Evolutionary conservation across 352 stramenopile species (phyloP), one percentile per base, ranked within the genome.

Genomic region (Pythium brassicae): DNA sequence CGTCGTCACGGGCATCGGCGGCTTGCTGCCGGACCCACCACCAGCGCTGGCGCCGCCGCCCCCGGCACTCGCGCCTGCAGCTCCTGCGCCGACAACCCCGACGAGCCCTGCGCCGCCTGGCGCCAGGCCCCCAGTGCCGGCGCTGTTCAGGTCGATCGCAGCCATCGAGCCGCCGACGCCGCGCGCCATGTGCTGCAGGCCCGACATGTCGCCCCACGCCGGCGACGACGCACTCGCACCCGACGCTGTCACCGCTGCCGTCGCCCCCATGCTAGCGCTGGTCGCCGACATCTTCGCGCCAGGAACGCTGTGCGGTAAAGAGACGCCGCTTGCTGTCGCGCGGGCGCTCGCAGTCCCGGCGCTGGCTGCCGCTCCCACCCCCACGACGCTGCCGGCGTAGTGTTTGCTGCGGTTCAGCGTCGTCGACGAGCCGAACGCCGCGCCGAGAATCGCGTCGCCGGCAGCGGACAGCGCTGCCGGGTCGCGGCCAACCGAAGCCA

Each of bases 1-100:
- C 3, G 84, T 92, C 23, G 78, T 90, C 63, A 91, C 80, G 8
- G 79, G 79, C 65, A 92, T 87, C 0, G 72, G 46, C 29, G 63
- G 40, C 9, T 57, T 62, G 20, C 17, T 55, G 37, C 40, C 50
- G 4, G 32, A 48, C 14, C 39, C 45, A 11, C 63, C 47, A 40
- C 22, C 37, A n/a, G 15, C n/a, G 20, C 20, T 23, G 14, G 9
- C 42, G 6, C 5, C 19, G 19, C 37, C 14, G 3, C 12, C 52
- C 29, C 26, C 43, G 19, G 42, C 52, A 19, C 23, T 12, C 10
- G 42, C 11, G 19, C 62, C 57, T 51, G 25, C 46, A 11, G 48
- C 45, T 57, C 25, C 50, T 54, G 43, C 43, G 19, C 40, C 26
- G 26, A 53, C 50, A 23, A 50, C 50, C 57, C 48, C 45, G 17